Evolutionary conservation across 2,329 filamentous ascomycete species (phyloP), one percentile per base, ranked within the genome.

Genomic region (Pseudogymnoascus sp.): DNA sequence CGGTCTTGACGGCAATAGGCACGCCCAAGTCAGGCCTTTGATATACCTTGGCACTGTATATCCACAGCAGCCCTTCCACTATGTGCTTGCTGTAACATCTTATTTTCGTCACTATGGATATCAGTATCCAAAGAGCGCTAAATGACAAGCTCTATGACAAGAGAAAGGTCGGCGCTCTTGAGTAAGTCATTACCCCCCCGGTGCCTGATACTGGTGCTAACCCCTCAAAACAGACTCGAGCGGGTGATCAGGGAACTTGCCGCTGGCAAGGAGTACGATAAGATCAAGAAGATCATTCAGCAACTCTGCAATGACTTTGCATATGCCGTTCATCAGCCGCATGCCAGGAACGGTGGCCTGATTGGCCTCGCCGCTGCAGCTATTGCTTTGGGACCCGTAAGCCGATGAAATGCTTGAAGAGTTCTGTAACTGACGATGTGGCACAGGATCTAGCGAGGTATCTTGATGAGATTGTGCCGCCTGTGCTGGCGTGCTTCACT

Each of bases 71-170:
- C 49, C 49, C 49, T 21, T 55, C 28, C 49, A 55, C 49, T 55
- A 55, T 55, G 49, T 55, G 49, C 49, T 55, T 55, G 49, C 49
- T 55, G 49, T 55, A 55, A 33, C 49, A 18, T n/a, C 25, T 33
- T 55, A 55, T 21, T 62, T 28, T 31, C 28, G 35, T 63, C 67
- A 69, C 66, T 71, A 97, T 97, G 93, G 93, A 97, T 80, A 81
- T 85, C 72, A 88, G 87, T 74, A 91, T 97, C 74, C 91, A 96
- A 77, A 90, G 93, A 70, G 84, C 93, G 69, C 82, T 99, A 74
- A 96, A 96, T 75, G 95, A 99, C 79, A 99, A 97, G 84, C 88
- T 97, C 73, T 99, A 99, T 76, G 95, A 99, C 75, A 96, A 96
- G 81, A 87, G 96, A 74, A 99, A 99, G 78, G 88, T 92, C 72